Conservation (phyloP, 768 basidiomycete genomes). For the Boletus insuetus region DNA sequence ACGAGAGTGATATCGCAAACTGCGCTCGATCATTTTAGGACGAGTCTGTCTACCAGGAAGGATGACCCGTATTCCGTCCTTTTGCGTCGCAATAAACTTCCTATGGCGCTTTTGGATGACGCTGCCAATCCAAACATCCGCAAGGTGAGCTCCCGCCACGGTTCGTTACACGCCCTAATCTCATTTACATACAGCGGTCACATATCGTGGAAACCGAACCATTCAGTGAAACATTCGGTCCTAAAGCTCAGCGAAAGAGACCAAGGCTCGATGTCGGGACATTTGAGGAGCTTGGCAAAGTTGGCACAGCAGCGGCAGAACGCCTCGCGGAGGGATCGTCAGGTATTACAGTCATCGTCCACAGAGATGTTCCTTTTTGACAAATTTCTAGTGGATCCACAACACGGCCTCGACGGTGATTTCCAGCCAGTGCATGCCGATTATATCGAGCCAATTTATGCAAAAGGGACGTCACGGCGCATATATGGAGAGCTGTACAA, state of each 20-base stretch:
- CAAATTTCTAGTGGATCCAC: slow-evolving; percentile 6
- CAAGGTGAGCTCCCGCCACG: slow-evolving; percentile 50
- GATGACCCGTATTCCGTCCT: slow-evolving; percentile 97
- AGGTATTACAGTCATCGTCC: slow-evolving; percentile 33
- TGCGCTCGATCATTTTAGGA: slow-evolving; percentile 94
- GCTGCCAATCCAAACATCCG: slow-evolving; percentile 74
- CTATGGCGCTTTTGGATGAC: slow-evolving; percentile 94
- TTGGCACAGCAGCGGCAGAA: slow-evolving; percentile 55
- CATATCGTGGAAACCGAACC: slow-evolving; percentile 97
- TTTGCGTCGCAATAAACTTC: slow-evolving; percentile 90
- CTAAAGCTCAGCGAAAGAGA: slow-evolving; percentile 91
- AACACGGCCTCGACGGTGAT: slow-evolving; percentile 31
- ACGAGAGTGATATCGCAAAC: slow-evolving; percentile 98
- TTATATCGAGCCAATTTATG: slow-evolving; percentile 86
- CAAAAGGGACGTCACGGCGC: slow-evolving; percentile 91
- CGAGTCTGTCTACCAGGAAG: slow-evolving; percentile 78
- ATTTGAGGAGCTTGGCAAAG: slow-evolving; percentile 84
- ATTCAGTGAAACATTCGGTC: slow-evolving; percentile 91
- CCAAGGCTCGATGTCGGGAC: slow-evolving; percentile 85
- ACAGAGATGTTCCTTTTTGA: background rate
- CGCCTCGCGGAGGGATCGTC: slow-evolving; percentile 41
- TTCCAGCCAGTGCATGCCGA: slow-evolving; percentile 67
- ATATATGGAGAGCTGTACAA: slow-evolving; percentile 99
- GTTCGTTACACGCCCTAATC: background rate
- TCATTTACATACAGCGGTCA: slow-evolving; percentile 53